Percentiles rank a stretch among this genome's conserved stretches.
phyloP scores from a whole-genome alignment of 306 rosid species.

The Glycine soja region DNA sequence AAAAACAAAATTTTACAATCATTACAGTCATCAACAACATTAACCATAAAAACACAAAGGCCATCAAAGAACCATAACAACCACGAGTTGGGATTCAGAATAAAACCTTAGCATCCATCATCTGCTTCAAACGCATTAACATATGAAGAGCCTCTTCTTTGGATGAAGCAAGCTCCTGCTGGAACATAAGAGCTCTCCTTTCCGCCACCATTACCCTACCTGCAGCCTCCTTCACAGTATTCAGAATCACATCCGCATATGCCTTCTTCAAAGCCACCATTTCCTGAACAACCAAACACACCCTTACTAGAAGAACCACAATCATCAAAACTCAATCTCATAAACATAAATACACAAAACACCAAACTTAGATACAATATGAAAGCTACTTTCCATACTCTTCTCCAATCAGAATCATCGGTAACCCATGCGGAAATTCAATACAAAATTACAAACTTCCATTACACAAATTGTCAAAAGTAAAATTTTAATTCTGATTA shows the following conservation, averaged over 20 bases:
- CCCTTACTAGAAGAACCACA: background rate
- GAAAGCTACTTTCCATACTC: background rate
- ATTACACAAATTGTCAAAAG: background rate
- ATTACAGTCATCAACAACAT: background rate
- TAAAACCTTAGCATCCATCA: slow-evolving; percentile 74
- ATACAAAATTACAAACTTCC: background rate
- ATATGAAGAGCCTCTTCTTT: slow-evolving; percentile 68
- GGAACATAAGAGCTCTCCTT: slow-evolving; percentile 55
- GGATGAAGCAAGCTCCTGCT: slow-evolving; percentile 57
- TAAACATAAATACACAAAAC: background rate
- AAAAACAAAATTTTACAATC: background rate
- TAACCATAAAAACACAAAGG: background rate
- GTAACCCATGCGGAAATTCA: background rate
- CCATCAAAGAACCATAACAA: slow-evolving; percentile 9
- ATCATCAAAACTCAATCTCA: slow-evolving; percentile 5
- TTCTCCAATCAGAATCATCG: background rate
- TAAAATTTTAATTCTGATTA: background rate
- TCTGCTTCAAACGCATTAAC: slow-evolving; percentile 69
- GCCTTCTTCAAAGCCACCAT: slow-evolving; percentile 77
- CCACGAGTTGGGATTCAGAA: slow-evolving; percentile 1
- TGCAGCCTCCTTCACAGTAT: slow-evolving; percentile 86
- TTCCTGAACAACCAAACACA: slow-evolving; percentile 54
- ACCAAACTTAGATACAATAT: background rate
- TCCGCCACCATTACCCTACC: slow-evolving; percentile 74
- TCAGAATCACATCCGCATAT: slow-evolving; percentile 76